Conservation (phyloP, 2,329 filamentous ascomycete species). For the Chaetomium sp. region DNA sequence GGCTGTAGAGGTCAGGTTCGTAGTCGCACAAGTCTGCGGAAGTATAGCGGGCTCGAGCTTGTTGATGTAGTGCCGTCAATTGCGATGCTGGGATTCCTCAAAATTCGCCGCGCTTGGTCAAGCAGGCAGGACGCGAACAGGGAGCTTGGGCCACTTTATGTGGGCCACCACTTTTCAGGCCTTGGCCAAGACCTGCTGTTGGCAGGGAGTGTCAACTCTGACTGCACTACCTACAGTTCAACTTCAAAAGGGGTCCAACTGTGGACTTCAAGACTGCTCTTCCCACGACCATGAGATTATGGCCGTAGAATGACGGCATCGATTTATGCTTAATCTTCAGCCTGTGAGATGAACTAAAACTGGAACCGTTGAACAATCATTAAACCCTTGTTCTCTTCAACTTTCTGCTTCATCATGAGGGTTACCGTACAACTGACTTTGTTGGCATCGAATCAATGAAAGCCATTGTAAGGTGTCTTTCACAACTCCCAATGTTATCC, state of each 20-base stretch:
- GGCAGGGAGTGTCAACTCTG: too few relatives aligned
- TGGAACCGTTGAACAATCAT: too few relatives aligned
- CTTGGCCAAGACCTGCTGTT: not conserved
- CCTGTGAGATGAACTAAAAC: too few relatives aligned
- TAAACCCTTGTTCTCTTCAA: too few relatives aligned
- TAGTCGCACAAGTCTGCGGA: not conserved
- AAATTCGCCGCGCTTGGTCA: slow-evolving; percentile 28
- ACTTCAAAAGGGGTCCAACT: too few relatives aligned
- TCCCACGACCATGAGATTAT: too few relatives aligned
- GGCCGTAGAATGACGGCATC: too few relatives aligned
- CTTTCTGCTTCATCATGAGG: too few relatives aligned
- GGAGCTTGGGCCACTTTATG: slow-evolving; percentile 33
- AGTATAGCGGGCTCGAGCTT: not conserved
- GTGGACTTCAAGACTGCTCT: too few relatives aligned
- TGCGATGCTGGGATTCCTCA: slow-evolving; percentile 20
- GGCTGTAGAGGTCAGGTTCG: not conserved
- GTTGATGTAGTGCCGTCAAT: not conserved
- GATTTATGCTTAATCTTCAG: too few relatives aligned
- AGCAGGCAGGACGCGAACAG: slow-evolving; percentile 22
- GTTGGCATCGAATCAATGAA: not conserved
- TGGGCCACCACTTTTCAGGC: not conserved
- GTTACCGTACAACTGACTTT: too few relatives aligned
- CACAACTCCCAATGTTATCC: not conserved
- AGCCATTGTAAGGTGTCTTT: not conserved
- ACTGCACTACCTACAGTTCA: too few relatives aligned